phyloP scores from a whole-genome alignment of 768 basidiomycete genomes.

The Agaricus blazei region DNA sequence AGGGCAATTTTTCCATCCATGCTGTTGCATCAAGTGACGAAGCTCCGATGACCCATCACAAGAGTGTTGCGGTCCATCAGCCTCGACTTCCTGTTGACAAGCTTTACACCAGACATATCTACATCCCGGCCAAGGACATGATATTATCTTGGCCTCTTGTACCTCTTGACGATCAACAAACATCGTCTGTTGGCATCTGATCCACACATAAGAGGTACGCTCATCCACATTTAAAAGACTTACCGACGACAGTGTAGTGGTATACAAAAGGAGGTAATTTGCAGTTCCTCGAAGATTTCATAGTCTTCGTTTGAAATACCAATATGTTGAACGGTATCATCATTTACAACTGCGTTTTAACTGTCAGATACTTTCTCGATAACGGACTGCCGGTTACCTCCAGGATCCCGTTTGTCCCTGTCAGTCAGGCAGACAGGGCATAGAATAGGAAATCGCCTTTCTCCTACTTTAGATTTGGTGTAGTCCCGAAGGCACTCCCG shows the following conservation, averaged over 20 bases:
- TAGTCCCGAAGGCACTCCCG: constrained; percentile 7
- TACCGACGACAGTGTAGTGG: constrained; percentile 6
- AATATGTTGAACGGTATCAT: constrained; percentile 5
- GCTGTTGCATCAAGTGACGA: constrained; percentile 19
- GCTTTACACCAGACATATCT: constrained; percentile 18
- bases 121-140: constrained; percentile 20
- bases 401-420: not conserved
- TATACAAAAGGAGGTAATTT: constrained; percentile 9
- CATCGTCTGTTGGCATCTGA: constrained; percentile 20
- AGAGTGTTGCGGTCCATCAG: constrained; percentile 13
- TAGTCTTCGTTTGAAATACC: constrained; percentile 8
- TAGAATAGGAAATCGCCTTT: constrained; percentile 5
- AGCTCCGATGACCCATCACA: constrained; percentile 20
- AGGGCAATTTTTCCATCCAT: constrained; percentile 40
- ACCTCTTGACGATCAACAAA: constrained; percentile 19
- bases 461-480: not conserved
- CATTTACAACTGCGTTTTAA: not conserved
- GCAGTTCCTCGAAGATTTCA: constrained; percentile 7
- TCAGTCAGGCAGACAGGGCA: constrained; percentile 3
- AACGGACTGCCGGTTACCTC: not conserved
- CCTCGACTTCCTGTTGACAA: constrained; percentile 16
- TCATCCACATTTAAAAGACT: not conserved
- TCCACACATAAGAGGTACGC: too few species aligned
- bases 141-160: constrained; percentile 13
- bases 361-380: not conserved